phyloP scores from a whole-genome alignment of 352 stramenopile genomes.

The Aphanomyces invadans region DNA sequence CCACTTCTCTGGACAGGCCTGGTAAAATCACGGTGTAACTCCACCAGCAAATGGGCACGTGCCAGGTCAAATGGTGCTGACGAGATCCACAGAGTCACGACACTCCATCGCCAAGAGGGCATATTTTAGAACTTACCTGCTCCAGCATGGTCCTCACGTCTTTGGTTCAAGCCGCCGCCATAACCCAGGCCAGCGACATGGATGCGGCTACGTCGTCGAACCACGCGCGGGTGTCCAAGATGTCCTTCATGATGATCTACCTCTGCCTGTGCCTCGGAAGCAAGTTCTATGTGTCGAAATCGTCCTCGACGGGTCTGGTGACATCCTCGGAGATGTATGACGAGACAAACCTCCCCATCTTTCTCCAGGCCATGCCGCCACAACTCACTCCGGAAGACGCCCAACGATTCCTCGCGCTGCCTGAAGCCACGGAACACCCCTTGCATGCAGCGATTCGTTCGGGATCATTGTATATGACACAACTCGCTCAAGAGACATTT shows the following conservation, averaged over 20 bases:
- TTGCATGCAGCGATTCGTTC: conserved; percentile 2
- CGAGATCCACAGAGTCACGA: too few species aligned
- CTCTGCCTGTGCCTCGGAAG: conserved; percentile 2
- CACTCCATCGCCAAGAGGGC: too few species aligned
- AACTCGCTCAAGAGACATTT: conserved; percentile 19
- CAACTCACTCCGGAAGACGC: neutral
- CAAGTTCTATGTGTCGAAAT: neutral
- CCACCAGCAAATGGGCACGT: neutral
- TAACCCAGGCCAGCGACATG: neutral
- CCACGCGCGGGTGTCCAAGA: conserved; percentile 3
- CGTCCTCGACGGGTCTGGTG: neutral
- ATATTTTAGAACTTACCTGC: neutral
- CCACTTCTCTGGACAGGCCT: neutral
- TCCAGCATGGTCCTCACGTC: neutral
- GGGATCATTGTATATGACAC: conserved; percentile 1
- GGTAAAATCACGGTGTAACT: neutral
- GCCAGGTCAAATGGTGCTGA: neutral
- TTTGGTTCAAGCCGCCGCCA: neutral
- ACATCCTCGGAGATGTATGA: neutral
- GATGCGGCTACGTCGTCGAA: neutral
- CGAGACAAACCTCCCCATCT: neutral
- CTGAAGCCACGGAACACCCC: neutral
- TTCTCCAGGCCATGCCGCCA: neutral
- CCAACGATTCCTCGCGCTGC: neutral
- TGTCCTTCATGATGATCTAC: conserved; percentile 18